phyloP scores from a whole-genome alignment of 208 protist species.

The Trypanosoma cruzi region DNA sequence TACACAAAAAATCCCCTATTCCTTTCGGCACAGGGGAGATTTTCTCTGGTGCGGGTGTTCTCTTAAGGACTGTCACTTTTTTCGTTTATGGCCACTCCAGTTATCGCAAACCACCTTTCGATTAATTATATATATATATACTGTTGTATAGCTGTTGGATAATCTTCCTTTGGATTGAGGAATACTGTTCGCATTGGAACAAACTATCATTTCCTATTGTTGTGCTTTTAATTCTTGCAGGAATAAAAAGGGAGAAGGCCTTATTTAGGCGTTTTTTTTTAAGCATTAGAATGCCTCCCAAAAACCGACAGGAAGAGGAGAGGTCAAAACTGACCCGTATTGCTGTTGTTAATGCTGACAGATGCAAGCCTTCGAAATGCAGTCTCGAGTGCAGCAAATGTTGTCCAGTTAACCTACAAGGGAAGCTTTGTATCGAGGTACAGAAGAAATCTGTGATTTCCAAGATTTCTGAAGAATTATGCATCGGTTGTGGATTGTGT shows the following conservation, averaged over 20 bases:
- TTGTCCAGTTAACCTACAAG: constrained; percentile 98
- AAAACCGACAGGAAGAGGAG: constrained; percentile 72
- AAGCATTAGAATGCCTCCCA: constrained; percentile 58
- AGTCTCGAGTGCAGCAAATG: constrained; percentile 98
- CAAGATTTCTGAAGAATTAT: constrained; percentile 99
- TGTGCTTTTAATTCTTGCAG: neutral
- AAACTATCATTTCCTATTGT: constrained; percentile 1
- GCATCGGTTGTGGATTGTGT: constrained; percentile 99
- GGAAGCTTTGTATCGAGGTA: constrained; percentile 99
- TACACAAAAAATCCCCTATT: no score
- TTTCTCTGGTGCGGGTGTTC: no score
- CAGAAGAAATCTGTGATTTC: constrained; percentile 92
- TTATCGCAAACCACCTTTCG: no score
- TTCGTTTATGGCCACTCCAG: no score
- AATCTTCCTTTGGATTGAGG: neutral
- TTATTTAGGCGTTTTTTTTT: constrained; percentile 18
- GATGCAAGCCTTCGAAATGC: constrained; percentile 99
- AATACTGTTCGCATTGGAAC: neutral
- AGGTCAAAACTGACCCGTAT: constrained; percentile 98
- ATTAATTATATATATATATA: no score
- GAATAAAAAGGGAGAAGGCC: neutral
- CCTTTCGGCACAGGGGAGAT: no score
- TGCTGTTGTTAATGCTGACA: constrained; percentile 98
- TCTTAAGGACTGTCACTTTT: no score
- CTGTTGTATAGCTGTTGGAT: neutral